Conservation (phyloP, 805 yeast genomes). For the Hanseniaspora valbyensis region DNA sequence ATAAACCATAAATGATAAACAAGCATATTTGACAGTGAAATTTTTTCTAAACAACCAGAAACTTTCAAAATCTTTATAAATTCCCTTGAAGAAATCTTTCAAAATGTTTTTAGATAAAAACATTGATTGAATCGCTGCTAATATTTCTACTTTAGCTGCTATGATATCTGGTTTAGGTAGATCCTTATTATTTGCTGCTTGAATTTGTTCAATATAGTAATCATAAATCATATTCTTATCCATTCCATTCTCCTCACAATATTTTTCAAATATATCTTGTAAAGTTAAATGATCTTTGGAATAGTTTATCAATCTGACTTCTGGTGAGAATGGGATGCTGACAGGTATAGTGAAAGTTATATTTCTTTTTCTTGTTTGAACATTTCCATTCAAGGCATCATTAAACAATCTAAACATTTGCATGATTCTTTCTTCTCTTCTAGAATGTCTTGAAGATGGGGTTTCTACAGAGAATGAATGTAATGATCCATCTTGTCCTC, state of each 20-base stretch:
- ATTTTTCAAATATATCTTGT: slow-evolving; percentile 78
- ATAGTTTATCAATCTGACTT: slow-evolving; percentile 83
- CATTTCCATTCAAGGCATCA: slow-evolving; percentile 65
- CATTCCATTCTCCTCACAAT: slow-evolving; percentile 60
- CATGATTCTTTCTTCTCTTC: slow-evolving; percentile 89
- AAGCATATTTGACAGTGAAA: slow-evolving; percentile 88
- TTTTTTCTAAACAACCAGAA: slow-evolving; percentile 96
- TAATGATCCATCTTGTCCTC: slow-evolving; percentile 86
- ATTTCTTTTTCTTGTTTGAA: slow-evolving; percentile 77
- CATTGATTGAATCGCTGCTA: slow-evolving; percentile 77
- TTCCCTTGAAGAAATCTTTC: slow-evolving; percentile 60
- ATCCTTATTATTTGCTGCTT: slow-evolving; percentile 87
- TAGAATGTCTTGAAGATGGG: slow-evolving; percentile 94
- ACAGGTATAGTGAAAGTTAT: slow-evolving; percentile 77
- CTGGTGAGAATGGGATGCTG: slow-evolving; percentile 91
- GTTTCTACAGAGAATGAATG: slow-evolving; percentile 94
- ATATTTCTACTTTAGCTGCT: slow-evolving; percentile 80
- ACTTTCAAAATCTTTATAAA: slow-evolving; percentile 73
- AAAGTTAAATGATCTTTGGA: slow-evolving; percentile 58
- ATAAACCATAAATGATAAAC: slow-evolving; percentile 82
- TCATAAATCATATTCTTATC: slow-evolving; percentile 84
- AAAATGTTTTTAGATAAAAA: slow-evolving; percentile 77
- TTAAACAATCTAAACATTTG: slow-evolving; percentile 85
- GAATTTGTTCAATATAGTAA: slow-evolving; percentile 69
- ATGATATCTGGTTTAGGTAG: slow-evolving; percentile 86